A percentile compares a stretch with the other conserved stretches of the same genome.
These are phyloP conservation scores for Pseudocercospora macadamiae DNA, from an alignment of 2,329 filamentous ascomycete genomes.

Conservation along the genomic window DNA sequence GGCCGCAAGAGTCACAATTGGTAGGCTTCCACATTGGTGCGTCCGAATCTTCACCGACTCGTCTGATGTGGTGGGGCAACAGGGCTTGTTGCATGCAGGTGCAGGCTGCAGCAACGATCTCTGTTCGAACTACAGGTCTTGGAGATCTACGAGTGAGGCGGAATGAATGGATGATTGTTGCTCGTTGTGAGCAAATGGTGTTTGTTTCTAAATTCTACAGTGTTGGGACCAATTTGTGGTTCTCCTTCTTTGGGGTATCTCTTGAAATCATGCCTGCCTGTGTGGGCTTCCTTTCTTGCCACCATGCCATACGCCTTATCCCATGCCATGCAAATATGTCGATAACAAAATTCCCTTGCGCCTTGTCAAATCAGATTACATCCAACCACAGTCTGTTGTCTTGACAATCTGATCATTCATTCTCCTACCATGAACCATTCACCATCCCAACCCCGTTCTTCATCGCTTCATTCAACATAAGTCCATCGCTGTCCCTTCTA, in stretches of 20 bases:
- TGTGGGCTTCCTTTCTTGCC: too few relatives aligned
- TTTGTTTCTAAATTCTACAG: too few relatives aligned
- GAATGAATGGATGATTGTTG: neutral
- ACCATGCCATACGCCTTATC: too few relatives aligned
- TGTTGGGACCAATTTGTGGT: neutral
- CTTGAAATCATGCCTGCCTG: neutral
- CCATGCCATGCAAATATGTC: neutral
- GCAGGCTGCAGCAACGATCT: neutral
- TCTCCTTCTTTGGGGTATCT: neutral
- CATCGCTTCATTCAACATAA: too few relatives aligned
- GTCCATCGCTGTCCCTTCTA: too few relatives aligned
- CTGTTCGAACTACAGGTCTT: neutral
- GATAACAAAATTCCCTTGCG: too few relatives aligned
- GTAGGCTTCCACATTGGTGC: too few relatives aligned
- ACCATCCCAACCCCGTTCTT: neutral
- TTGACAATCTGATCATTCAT: neutral
- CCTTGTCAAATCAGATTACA: too few relatives aligned
- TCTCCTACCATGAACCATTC: neutral
- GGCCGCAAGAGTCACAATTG: too few relatives aligned
- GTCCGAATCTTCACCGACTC: slow-evolving; percentile 1
- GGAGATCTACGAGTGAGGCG: neutral
- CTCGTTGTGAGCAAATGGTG: neutral
- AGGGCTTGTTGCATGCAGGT: too few relatives aligned
- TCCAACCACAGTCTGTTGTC: neutral
- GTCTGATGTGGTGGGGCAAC: neutral